A percentile compares a stretch with the other conserved stretches of the same genome.
These are phyloP conservation scores for Backusella parvicylindrica DNA, from an alignment of 192 early-diverging fungal species.

Conservation along the genomic window DNA sequence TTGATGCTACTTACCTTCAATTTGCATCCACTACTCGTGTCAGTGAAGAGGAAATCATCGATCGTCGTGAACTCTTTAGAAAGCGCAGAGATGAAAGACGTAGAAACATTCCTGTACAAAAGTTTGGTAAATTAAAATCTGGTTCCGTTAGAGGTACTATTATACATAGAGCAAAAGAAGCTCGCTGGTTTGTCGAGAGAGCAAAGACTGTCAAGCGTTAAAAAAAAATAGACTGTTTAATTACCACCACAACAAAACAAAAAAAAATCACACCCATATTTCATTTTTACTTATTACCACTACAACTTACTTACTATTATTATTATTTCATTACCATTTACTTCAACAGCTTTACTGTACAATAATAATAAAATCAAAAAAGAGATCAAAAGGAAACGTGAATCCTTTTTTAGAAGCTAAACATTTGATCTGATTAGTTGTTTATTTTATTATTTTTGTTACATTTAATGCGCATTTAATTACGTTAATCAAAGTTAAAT, in stretches of 20 bases:
- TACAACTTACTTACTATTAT: background rate
- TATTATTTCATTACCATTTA: background rate
- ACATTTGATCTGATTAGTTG: background rate
- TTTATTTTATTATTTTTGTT: background rate
- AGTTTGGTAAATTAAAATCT: constrained; percentile 9
- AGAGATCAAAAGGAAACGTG: background rate
- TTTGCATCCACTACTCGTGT: constrained; percentile 21
- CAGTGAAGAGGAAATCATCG: constrained; percentile 31
- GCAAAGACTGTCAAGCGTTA: constrained; percentile 26
- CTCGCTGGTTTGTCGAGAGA: constrained; percentile 24
- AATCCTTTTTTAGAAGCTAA: background rate
- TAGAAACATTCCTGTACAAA: constrained; percentile 16
- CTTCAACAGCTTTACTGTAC: background rate
- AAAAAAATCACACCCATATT: background rate
- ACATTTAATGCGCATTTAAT: background rate
- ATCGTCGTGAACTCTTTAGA: constrained; percentile 31
- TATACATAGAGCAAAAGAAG: constrained; percentile 21
- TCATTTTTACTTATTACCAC: background rate
- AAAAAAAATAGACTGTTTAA: background rate
- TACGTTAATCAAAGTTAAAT: background rate
- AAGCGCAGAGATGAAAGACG: constrained; percentile 33
- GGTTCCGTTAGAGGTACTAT: constrained; percentile 19
- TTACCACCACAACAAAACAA: background rate
- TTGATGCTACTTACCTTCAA: constrained; percentile 44
- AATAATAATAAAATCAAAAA: background rate